phyloP scores from a whole-genome alignment of 2,329 filamentous ascomycete genomes.

The Monilinia fructigena region DNA sequence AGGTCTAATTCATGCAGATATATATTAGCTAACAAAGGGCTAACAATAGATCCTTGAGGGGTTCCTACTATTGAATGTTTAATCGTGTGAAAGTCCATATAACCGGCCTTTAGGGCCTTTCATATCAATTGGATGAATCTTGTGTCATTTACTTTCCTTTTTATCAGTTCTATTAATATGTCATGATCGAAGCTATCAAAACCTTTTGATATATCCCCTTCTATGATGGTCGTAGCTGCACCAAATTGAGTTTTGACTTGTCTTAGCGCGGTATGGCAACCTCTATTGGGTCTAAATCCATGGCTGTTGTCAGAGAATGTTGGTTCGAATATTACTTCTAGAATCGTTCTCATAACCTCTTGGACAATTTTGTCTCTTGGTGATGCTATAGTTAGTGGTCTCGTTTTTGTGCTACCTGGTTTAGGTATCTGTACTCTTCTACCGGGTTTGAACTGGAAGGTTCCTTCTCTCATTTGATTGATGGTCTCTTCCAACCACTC shows the following conservation, averaged over 20 bases:
- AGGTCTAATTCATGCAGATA: neutral
- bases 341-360: neutral
- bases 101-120: neutral
- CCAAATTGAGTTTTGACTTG: neutral
- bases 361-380: slow-evolving; percentile 5
- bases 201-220: slow-evolving; percentile 7
- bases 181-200: neutral
- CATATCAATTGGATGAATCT: neutral
- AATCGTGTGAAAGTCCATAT: neutral
- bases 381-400: neutral
- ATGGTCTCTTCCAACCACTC: neutral
- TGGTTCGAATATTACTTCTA: slow-evolving; percentile 2
- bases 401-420: neutral
- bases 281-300: neutral
- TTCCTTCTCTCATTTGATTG: neutral
- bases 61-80: neutral
- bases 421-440: slow-evolving; percentile 2
- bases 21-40: neutral
- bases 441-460: neutral
- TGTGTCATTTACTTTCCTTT: neutral
- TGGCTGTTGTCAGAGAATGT: neutral
- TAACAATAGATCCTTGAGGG: neutral
- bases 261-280: neutral
- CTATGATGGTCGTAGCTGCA: neutral
- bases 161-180: neutral